A percentile compares a stretch with the other conserved stretches of the same genome.
Evolutionary conservation across 345 rosid species (phyloP).

Genomic region (Geranium rotundifolium): DNA sequence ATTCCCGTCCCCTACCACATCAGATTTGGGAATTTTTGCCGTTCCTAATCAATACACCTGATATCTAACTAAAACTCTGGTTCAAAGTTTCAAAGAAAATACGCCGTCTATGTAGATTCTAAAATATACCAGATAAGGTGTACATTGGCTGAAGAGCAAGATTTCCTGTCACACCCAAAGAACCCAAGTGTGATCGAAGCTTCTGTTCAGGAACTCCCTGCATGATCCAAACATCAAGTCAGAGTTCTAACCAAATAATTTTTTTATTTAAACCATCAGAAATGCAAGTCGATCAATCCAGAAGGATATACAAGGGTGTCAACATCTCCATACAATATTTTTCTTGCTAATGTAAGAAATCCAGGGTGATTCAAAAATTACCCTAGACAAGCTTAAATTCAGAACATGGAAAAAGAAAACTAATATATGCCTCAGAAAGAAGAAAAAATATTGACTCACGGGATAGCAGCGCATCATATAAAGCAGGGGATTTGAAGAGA

Average conservation of each 20-base stretch:
- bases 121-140: slow-evolving; percentile 71
- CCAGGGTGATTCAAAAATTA: background rate
- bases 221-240: slow-evolving; percentile 16
- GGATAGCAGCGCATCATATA: slow-evolving; percentile 99
- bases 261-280: background rate
- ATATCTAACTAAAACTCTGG: background rate
- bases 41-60: background rate
- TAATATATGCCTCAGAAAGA: background rate
- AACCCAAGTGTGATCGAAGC: slow-evolving; percentile 87
- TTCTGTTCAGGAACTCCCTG: slow-evolving; percentile 97
- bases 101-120: background rate
- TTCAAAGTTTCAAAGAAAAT: background rate
- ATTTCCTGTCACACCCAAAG: slow-evolving; percentile 95
- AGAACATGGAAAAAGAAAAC: background rate
- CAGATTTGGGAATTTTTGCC: no score
- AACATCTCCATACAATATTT: background rate
- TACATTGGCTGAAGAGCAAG: slow-evolving; percentile 99
- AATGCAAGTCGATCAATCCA: background rate
- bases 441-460: slow-evolving; percentile 31
- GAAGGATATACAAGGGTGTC: background rate
- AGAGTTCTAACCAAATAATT: slow-evolving; percentile 2
- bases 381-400: background rate
- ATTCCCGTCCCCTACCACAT: no score
- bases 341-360: background rate
- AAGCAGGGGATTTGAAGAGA: slow-evolving; percentile 86